phyloP scores from a whole-genome alignment of 169 alveolate genomes.

The Plasmodium vinckei region DNA sequence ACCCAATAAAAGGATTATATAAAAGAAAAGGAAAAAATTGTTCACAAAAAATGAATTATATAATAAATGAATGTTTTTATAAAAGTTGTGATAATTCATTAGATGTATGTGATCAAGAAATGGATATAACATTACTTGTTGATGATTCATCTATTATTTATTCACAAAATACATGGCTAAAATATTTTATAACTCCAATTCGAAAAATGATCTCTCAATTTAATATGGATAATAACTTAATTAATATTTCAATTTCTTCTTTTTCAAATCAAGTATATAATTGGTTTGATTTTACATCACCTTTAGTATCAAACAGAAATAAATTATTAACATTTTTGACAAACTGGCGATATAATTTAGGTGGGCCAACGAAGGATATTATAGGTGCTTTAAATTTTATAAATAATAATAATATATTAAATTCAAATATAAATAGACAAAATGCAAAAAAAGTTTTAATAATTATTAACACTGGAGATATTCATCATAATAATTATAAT shows the following conservation, averaged over 20 bases:
- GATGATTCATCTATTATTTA: constrained; percentile 31
- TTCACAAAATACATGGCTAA: constrained; percentile 22
- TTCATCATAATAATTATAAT: not conserved
- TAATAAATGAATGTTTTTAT: constrained; percentile 36
- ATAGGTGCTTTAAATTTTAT: constrained; percentile 16
- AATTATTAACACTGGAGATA: constrained; percentile 13
- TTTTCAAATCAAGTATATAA: constrained; percentile 13
- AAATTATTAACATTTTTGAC: constrained; percentile 26
- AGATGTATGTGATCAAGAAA: constrained; percentile 31
- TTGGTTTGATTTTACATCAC: constrained; percentile 32
- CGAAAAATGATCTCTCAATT: constrained; percentile 33
- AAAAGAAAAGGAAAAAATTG: constrained; percentile 69
- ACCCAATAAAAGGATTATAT: constrained; percentile 19
- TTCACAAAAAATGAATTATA: constrained; percentile 32
- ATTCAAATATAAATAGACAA: constrained; percentile 20
- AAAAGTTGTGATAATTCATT: constrained; percentile 64
- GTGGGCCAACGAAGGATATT: constrained; percentile 26
- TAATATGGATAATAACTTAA: constrained; percentile 25
- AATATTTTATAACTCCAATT: constrained; percentile 19
- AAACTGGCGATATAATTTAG: constrained; percentile 40
- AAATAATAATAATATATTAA: constrained; percentile 12
- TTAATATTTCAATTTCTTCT: constrained; percentile 36
- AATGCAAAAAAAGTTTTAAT: constrained; percentile 45
- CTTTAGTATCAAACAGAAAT: constrained; percentile 18
- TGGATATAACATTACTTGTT: constrained; percentile 41